These are phyloP conservation scores for Vitis hybrid DNA, from an alignment of 177 flowering plant genomes.

Conservation along the genomic window DNA sequence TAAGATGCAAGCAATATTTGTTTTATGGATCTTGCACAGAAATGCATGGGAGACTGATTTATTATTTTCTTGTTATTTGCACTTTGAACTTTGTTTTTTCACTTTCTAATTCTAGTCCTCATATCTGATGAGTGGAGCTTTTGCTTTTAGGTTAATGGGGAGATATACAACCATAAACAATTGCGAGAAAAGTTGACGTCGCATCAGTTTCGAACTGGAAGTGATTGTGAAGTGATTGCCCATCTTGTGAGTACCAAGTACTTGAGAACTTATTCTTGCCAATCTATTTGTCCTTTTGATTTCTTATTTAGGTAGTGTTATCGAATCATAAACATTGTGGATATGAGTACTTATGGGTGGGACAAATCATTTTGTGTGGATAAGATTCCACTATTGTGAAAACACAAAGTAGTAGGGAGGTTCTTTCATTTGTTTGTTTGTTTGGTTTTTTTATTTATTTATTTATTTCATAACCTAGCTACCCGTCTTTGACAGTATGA, in stretches of 20 bases:
- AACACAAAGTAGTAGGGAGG: neutral
- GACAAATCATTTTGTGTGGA: neutral
- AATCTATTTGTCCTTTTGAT: neutral
- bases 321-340: neutral
- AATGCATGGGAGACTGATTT: neutral
- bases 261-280: neutral
- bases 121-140: neutral
- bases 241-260: conserved; percentile 86
- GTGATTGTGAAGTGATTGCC: conserved; percentile 97
- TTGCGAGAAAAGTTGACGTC: conserved; percentile 58
- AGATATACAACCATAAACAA: conserved; percentile 81
- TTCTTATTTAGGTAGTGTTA: neutral
- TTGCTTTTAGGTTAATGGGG: conserved; percentile 75
- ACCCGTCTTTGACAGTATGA: conserved; percentile 56
- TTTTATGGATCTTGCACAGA: neutral
- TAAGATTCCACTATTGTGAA: neutral
- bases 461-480: neutral
- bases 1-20: neutral
- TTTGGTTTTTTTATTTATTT: neutral
- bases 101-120: neutral
- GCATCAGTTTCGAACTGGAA: conserved; percentile 80
- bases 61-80: neutral
- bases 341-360: neutral
- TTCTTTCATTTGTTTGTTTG: neutral
- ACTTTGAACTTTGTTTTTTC: neutral